These are phyloP conservation scores for Starmera quercuum DNA, from an alignment of 805 yeast genomes.

Conservation along the genomic window DNA sequence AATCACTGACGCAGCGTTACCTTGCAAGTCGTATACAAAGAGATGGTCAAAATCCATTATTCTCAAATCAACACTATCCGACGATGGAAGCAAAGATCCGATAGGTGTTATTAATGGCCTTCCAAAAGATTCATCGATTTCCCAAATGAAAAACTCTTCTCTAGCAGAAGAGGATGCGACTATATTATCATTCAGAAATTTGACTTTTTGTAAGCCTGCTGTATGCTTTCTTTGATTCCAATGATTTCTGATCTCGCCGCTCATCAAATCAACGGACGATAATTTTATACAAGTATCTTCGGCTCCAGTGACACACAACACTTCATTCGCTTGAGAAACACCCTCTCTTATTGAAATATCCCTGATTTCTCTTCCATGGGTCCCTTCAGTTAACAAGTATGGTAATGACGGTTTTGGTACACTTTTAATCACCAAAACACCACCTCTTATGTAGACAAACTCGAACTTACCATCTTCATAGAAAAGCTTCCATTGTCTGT, in stretches of 20 bases:
- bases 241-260: slow-evolving; percentile 37
- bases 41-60: slow-evolving; percentile 75
- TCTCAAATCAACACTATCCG: slow-evolving; percentile 71
- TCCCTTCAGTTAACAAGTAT: slow-evolving; percentile 44
- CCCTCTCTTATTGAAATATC: slow-evolving; percentile 50
- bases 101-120: slow-evolving; percentile 40
- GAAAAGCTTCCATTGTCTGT: slow-evolving; percentile 68
- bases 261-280: slow-evolving; percentile 25
- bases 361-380: slow-evolving; percentile 90
- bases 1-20: slow-evolving; percentile 34
- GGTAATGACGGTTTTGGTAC: slow-evolving; percentile 20
- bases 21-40: slow-evolving; percentile 23
- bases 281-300: slow-evolving; percentile 80
- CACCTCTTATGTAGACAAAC: slow-evolving; percentile 54
- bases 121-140: slow-evolving; percentile 29
- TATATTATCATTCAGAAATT: slow-evolving; percentile 44
- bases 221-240: slow-evolving; percentile 77
- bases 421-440: slow-evolving; percentile 34
- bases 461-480: slow-evolving; percentile 23
- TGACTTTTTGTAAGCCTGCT: slow-evolving; percentile 78
- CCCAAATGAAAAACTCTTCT: slow-evolving; percentile 87
- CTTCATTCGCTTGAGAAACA: slow-evolving; percentile 15
- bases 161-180: slow-evolving; percentile 66
- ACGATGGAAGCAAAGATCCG: slow-evolving; percentile 47
- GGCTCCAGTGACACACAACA: slow-evolving; percentile 65